These are phyloP conservation scores for Chaetoceros tenuissimus DNA, from an alignment of 108 stramenopile species.

Conservation along the genomic window DNA sequence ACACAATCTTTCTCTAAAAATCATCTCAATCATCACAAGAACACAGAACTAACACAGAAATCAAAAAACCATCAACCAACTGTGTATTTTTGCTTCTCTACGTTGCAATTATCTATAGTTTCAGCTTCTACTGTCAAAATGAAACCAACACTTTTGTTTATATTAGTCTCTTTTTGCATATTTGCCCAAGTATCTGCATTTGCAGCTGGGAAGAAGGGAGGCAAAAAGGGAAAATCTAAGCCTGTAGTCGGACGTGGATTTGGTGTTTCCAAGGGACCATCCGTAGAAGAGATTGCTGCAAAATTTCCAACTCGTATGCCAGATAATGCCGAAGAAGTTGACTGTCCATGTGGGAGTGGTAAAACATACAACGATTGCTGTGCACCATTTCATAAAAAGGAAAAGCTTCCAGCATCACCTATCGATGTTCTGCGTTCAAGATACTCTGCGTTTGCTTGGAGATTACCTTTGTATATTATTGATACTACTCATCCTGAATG, in stretches of 20 bases:
- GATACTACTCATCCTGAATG: slow-evolving; percentile 57
- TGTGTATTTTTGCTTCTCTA: too few species aligned
- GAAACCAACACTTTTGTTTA: too few species aligned
- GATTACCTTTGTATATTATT: slow-evolving; percentile 47
- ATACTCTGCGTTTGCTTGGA: slow-evolving; percentile 56
- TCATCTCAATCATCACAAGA: too few species aligned
- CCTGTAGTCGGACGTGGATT: slow-evolving; percentile 33
- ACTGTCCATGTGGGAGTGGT: slow-evolving; percentile 46
- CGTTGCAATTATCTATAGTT: too few species aligned
- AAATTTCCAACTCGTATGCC: slow-evolving; percentile 52
- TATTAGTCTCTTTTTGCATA: too few species aligned
- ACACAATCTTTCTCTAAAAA: too few species aligned
- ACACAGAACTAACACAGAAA: too few species aligned
- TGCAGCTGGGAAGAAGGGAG: neutral
- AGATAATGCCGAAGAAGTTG: slow-evolving; percentile 22
- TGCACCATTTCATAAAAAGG: slow-evolving; percentile 27
- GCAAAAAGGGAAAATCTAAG: neutral
- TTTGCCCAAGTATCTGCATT: neutral
- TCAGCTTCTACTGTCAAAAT: too few species aligned
- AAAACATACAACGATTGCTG: slow-evolving; percentile 48
- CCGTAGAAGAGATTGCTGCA: slow-evolving; percentile 31
- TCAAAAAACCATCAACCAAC: too few species aligned
- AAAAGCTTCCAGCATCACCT: slow-evolving; percentile 15
- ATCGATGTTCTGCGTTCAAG: slow-evolving; percentile 49
- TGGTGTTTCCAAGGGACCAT: slow-evolving; percentile 44